Evolutionary conservation across 768 basidiomycete genomes (phyloP).

Genomic region (Tremella fuciformis): DNA sequence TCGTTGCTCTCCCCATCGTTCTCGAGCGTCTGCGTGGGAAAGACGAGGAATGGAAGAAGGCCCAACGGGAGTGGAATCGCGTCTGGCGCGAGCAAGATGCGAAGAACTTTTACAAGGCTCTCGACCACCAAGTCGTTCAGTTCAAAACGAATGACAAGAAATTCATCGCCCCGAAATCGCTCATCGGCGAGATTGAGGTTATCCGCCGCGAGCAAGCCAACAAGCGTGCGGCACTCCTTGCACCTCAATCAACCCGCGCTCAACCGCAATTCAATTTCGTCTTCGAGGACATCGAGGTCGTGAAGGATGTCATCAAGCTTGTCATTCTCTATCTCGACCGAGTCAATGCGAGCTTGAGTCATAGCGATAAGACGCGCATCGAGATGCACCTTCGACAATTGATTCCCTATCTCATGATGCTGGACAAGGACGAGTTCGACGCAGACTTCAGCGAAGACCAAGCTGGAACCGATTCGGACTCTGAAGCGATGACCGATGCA

Average conservation of each 20-base stretch:
- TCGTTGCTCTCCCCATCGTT: slow-evolving; percentile 85
- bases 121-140: slow-evolving; percentile 90
- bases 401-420: slow-evolving; percentile 72
- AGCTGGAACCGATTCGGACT: slow-evolving; percentile 57
- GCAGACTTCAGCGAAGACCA: slow-evolving; percentile 51
- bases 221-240: slow-evolving; percentile 44
- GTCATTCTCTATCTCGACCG: slow-evolving; percentile 88
- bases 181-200: slow-evolving; percentile 50
- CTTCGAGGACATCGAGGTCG: slow-evolving; percentile 72
- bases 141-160: slow-evolving; percentile 95
- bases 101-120: slow-evolving; percentile 96
- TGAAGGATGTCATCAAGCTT: slow-evolving; percentile 86
- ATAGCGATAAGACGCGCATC: slow-evolving; percentile 72
- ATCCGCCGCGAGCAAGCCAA: slow-evolving; percentile 50
- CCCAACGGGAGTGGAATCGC: slow-evolving; percentile 90
- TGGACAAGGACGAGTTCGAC: slow-evolving; percentile 54
- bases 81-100: slow-evolving; percentile 94
- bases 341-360: slow-evolving; percentile 64
- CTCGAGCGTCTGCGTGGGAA: slow-evolving; percentile 83
- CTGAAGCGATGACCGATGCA: slow-evolving; percentile 63
- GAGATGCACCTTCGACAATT: slow-evolving; percentile 82
- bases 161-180: slow-evolving; percentile 49
- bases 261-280: slow-evolving; percentile 73
- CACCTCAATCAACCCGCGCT: slow-evolving; percentile 56
- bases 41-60: slow-evolving; percentile 94